Base-by-base conservation (phyloP, 768 basidiomycete species). In the Trametes gibbosa region DNA sequence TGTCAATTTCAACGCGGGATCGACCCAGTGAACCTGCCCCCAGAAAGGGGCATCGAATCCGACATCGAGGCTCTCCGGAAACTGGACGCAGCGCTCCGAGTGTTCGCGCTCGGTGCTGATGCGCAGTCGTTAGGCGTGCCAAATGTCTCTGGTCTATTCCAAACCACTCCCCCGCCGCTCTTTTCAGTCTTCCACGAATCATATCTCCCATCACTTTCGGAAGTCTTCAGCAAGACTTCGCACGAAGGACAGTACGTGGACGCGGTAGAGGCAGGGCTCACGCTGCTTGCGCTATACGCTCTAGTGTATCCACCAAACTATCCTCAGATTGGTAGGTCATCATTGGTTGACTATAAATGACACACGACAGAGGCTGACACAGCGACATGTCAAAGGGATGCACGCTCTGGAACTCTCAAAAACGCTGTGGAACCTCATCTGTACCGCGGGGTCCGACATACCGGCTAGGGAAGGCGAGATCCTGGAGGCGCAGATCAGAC, bases 321-420 rank as follows among this genome's bases (percentile, higher is more conserved):
- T 70, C 91, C 90, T n/a, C 88, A 91, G 63, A 89, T 86, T 24
- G 91, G 91, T 89, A 53, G 63, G 80, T 69, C 32, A 13, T 23
- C 7, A 6, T 13, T 24, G 13, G 50, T 27, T 5, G 16, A 32
- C 7, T 52, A n/a, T n/a, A n/a, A 24, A 21, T 8, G 62, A 32
- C 34, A 23, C 5, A 35, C 25, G 16, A 39, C 21, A n/a, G 17
- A 16, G 42, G 29, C 19, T 55, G 42, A 32, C 52, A 56, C 46
- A 23, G 41, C 8, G 48, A 21, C 53, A 24, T 56, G 21, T 17
- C 40, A n/a, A 55, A 93, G 90, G 90, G 14, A 77, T 90, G 74
- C 91, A 93, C 70, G 73, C 84, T 12, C 69, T 92, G 19, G 90
- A 92, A 67, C 72, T 90, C 67, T 81, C 89, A 1, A 92, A 92